Evolutionary conservation across 2,329 filamentous ascomycete genomes (phyloP).

Genomic region (Anthostomella pinea): DNA sequence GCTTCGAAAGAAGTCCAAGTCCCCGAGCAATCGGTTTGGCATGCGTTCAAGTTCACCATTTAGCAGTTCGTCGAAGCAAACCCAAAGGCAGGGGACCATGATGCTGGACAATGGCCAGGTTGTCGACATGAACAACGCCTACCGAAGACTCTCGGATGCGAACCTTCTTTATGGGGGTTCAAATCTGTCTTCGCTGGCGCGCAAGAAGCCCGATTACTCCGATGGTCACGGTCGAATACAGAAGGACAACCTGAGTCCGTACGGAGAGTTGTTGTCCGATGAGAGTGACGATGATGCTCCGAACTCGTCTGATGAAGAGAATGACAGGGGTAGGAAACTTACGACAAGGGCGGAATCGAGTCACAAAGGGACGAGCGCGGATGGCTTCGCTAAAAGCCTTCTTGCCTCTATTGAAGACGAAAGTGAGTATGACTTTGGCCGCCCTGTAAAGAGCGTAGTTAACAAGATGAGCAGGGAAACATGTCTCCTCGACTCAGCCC

Average conservation of each 20-base stretch:
- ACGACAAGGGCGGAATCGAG: constrained; percentile 45
- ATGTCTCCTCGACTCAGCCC: constrained; percentile 50
- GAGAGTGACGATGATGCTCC: constrained; percentile 62
- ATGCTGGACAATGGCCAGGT: constrained; percentile 59
- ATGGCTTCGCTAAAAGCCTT: constrained; percentile 49
- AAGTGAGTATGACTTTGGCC: constrained; percentile 57
- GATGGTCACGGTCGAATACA: constrained; percentile 54
- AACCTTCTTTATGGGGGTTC: constrained; percentile 63
- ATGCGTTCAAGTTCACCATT: constrained; percentile 48
- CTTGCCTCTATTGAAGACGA: constrained; percentile 77
- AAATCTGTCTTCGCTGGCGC: constrained; percentile 58
- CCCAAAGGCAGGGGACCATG: constrained; percentile 36
- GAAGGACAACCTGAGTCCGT: constrained; percentile 65
- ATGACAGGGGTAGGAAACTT: constrained; percentile 58
- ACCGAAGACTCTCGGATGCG: constrained; percentile 69
- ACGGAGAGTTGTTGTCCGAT: constrained; percentile 62
- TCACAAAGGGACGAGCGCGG: constrained; percentile 34
- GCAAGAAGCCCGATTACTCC: constrained; percentile 47
- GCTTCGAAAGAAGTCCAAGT: constrained; percentile 46
- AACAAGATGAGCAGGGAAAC: constrained; percentile 41
- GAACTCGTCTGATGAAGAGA: constrained; percentile 64
- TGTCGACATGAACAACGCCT: constrained; percentile 67
- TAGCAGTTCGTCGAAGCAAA: constrained; percentile 35
- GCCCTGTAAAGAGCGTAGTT: too few relatives aligned
- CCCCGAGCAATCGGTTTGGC: constrained; percentile 49